Evolutionary conservation across 2,329 filamentous ascomycete genomes (phyloP), one percentile per base, ranked within the genome.

Genomic region (Colletotrichum trifolii): DNA sequence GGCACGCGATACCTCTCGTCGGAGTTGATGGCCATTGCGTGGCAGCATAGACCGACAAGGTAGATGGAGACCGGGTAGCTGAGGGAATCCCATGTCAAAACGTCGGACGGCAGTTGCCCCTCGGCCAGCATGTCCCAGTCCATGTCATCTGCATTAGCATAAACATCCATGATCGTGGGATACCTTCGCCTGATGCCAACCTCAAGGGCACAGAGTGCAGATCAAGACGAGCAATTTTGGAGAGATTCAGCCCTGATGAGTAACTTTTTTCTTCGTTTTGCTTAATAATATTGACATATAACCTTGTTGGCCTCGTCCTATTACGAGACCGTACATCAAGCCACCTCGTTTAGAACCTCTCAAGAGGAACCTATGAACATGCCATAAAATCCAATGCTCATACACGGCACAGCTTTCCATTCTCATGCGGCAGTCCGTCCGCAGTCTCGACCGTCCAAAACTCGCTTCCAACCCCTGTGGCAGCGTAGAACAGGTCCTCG

Each of bases 381-480:
- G 43, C 43, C 15, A 46, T 46, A n/a, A 46, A n/a, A 8, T n/a
- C 5, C 8, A n/a, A n/a, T 46, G 3, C 13, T 3, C 15, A 17
- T 4, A 58, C 38, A 13, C 55, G 39, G 8, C 57, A 54, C 10
- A 60, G n/a, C 39, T n/a, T 54, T 2, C 48, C 58, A 11, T 65
- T 63, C 34, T 63, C 58, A 33, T 62, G 47, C 36, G 62, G 62
- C n/a, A 65, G 42, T 8, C 38, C 35, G 33, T 65, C 50, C 4
- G 58, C 53, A 6, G 61, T 54, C 11, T 25, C 71, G 8, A 69
- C 43, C 13, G 46, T 65, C 63, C 70, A 71, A 9, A 57, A 67
- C 57, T 75, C 73, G 12, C 71, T 71, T 3, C 73, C 73, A 3
- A 75, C 73, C 4, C 69, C 73, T 1, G 70, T 73, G 0, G 63